phyloP scores from a whole-genome alignment of 495 filamentous ascomycete genomes.

The Cenococcum geophilum region DNA sequence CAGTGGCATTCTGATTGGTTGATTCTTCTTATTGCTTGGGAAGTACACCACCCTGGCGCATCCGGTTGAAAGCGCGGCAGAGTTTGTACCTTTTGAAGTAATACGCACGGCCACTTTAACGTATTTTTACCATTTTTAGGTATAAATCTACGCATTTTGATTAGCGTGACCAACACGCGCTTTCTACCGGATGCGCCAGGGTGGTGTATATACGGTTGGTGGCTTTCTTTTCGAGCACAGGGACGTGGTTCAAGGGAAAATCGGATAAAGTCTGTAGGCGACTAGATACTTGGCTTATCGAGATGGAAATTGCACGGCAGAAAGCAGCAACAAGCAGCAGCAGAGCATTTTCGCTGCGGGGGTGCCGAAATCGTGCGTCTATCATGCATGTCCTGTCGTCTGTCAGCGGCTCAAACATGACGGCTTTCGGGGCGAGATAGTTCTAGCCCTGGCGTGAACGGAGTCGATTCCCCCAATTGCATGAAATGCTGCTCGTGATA shows the following conservation, averaged over 20 bases:
- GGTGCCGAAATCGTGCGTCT: not conserved
- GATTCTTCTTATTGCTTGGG: not conserved
- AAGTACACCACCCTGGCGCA: too few relatives aligned
- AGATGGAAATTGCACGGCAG: not conserved
- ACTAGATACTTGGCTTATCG: not conserved
- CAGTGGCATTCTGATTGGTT: not conserved
- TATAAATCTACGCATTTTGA: too few relatives aligned
- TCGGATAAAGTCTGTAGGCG: too few relatives aligned
- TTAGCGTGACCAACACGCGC: too few relatives aligned
- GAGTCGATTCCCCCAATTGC: not conserved
- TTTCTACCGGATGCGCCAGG: too few relatives aligned
- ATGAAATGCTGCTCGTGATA: not conserved
- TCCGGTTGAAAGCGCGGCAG: too few relatives aligned
- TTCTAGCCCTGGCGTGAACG: not conserved
- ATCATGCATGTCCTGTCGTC: not conserved
- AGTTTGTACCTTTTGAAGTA: too few relatives aligned
- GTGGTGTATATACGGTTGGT: too few relatives aligned
- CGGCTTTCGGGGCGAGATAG: not conserved
- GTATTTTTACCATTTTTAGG: too few relatives aligned
- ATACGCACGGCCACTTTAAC: too few relatives aligned
- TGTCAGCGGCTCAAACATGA: not conserved
- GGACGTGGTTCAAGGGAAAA: too few relatives aligned
- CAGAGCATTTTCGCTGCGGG: not conserved
- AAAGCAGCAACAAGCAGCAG: not conserved
- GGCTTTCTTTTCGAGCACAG: too few relatives aligned